phyloP scores from a whole-genome alignment of 306 rosid species.

The Fragaria ananassa region DNA sequence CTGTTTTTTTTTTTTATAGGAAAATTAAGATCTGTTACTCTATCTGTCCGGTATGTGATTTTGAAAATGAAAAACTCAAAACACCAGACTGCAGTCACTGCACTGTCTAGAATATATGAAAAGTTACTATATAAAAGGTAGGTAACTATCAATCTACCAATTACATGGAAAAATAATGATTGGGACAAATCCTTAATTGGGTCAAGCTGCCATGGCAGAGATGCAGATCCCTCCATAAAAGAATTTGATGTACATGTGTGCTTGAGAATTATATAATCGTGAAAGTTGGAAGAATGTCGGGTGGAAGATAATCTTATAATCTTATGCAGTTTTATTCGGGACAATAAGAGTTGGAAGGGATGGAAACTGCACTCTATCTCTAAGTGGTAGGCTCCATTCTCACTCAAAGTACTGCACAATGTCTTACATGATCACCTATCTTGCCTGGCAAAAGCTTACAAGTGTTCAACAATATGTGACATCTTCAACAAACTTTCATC shows the following conservation, averaged over 20 bases:
- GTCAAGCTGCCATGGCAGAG: not conserved
- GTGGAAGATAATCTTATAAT: slow-evolving; percentile 13
- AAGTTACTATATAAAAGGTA: not conserved
- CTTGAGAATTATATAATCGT: not conserved
- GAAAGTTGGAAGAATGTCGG: slow-evolving; percentile 24
- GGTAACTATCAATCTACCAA: not conserved
- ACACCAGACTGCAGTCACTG: not conserved
- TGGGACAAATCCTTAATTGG: not conserved
- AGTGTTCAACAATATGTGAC: not conserved
- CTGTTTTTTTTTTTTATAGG: too few species aligned
- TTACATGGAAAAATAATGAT: not conserved
- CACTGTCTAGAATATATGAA: not conserved
- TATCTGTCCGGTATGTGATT: not conserved
- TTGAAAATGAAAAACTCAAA: not conserved
- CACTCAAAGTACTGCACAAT: slow-evolving; percentile 9
- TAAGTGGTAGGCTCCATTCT: slow-evolving; percentile 42
- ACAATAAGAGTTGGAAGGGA: slow-evolving; percentile 38
- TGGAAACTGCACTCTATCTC: slow-evolving; percentile 27
- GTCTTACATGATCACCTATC: not conserved
- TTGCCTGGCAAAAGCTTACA: not conserved
- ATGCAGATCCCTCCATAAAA: slow-evolving; percentile 1
- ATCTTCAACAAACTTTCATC: not conserved
- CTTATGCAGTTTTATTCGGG: slow-evolving; percentile 20
- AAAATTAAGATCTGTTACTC: too few species aligned
- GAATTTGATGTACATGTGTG: slow-evolving; percentile 17